These are phyloP conservation scores for Elongisporangium senticosum DNA, from an alignment of 352 stramenopile species.

Conservation along the genomic window DNA sequence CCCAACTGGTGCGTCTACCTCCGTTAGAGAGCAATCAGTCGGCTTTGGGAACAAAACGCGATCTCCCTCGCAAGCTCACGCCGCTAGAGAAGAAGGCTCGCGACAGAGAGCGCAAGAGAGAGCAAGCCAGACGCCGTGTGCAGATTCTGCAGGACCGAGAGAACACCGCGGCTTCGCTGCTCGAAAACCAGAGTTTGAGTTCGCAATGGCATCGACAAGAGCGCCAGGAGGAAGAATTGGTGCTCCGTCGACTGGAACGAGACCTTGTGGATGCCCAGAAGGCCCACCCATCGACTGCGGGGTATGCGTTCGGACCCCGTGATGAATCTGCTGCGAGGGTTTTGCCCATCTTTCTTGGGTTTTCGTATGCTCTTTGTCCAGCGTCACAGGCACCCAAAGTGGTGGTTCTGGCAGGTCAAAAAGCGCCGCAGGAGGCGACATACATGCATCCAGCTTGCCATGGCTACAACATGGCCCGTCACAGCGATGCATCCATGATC, in stretches of 20 bases:
- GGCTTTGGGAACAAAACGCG: background rate
- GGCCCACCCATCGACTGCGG: constrained; percentile 38
- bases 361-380: constrained; percentile 44
- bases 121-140: constrained; percentile 37
- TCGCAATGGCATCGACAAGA: constrained; percentile 40
- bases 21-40: background rate
- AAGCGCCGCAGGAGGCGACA: constrained; percentile 13
- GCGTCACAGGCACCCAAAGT: constrained; percentile 16
- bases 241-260: constrained; percentile 53
- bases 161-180: constrained; percentile 19
- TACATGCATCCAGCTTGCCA: constrained; percentile 51
- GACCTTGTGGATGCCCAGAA: constrained; percentile 52
- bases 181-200: constrained; percentile 18
- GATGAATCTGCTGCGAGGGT: constrained; percentile 4
- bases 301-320: constrained; percentile 36
- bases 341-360: constrained; percentile 52
- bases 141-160: constrained; percentile 27
- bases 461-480: constrained; percentile 39
- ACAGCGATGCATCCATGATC: constrained; percentile 31
- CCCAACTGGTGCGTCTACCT: background rate
- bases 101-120: constrained; percentile 41
- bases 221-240: constrained; percentile 56
- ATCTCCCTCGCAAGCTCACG: constrained; percentile 22
- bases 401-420: background rate
- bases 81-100: constrained; percentile 44